phyloP scores from a whole-genome alignment of 2,329 filamentous ascomycete genomes.

The Verticillium dahliae region DNA sequence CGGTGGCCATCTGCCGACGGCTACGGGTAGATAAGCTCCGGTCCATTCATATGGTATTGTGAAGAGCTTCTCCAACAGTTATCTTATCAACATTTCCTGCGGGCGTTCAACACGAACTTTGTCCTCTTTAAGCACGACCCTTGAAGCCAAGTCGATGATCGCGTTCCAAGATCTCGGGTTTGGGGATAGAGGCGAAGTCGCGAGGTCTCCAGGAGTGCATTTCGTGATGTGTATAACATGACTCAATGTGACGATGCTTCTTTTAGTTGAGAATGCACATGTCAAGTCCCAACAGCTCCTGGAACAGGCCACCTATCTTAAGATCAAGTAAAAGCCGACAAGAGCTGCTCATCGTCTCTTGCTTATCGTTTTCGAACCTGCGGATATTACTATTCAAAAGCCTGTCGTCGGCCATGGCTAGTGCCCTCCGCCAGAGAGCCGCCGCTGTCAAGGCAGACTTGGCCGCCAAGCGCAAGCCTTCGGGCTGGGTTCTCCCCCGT shows the following conservation, averaged over 20 bases:
- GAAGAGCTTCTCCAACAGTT: not conserved
- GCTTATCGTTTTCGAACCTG: too few species aligned
- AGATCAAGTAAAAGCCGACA: not conserved
- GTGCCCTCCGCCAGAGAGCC: conserved; percentile 17
- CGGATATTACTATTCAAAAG: not conserved
- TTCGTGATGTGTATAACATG: not conserved
- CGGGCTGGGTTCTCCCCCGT: conserved; percentile 32
- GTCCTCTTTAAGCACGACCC: not conserved
- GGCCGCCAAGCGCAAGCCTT: conserved; percentile 23
- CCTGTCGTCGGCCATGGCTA: not conserved
- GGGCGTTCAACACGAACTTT: not conserved
- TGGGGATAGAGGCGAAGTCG: not conserved
- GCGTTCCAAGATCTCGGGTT: not conserved
- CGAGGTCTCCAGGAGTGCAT: not conserved
- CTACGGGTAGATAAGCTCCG: not conserved
- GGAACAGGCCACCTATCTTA: not conserved
- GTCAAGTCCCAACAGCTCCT: not conserved
- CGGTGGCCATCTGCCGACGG: not conserved
- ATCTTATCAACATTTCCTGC: not conserved
- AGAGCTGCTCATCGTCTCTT: too few species aligned
- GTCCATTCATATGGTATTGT: not conserved
- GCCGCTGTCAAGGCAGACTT: conserved; percentile 20
- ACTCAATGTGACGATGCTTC: not conserved
- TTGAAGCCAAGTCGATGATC: not conserved
- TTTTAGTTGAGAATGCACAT: not conserved